Base-by-base conservation (phyloP, 83 land plant genomes). In the Picea abies region DNA sequence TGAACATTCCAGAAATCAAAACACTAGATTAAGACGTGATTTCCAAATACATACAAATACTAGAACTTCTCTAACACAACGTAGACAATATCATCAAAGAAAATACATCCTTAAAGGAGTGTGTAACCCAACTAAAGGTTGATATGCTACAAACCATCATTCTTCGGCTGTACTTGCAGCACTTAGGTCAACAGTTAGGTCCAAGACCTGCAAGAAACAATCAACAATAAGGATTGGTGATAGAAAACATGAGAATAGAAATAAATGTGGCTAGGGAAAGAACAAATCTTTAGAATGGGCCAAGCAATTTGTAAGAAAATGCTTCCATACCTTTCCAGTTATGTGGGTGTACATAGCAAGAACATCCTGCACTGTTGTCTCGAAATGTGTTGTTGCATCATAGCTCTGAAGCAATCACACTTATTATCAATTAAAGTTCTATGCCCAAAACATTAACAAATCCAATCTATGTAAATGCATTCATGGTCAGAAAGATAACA, bases 351-450 rank as follows among this genome's bases (percentile, higher is more conserved):
- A n/a, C n/a, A n/a, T n/a, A n/a, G n/a, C n/a, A n/a, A n/a, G n/a
- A n/a, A n/a, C n/a, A n/a, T n/a, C 95, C 49, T 84, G 84, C 73
- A 96, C 93, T 0, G 98, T 96, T 60, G 94, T 84, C 84, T 96
- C 98, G 83, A 96, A 96, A 82, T 96, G 98, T 60, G 98, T 92
- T 26, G 95, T 91, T 60, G 96, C 89, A 85, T 96, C 95, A 78
- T 96, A 96, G 76, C 95, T 96, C 95, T 94, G 93, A 79, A 84
- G 67, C n/a, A 76, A 66, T 16, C 19, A 79, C 67, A 52, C 15
- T 49, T 49, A 9, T 9, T 52, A 52, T 52, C 56, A 52, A 52
- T 52, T 52, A 11, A 52, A 52, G 12, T 52, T 52, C 12, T 52
- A 11, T 49, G 56, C 56, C 14, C 56, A 10, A 52, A 52, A 52